Conservation (phyloP, 306 rosid species). For the Astragalus glycyphyllos region DNA sequence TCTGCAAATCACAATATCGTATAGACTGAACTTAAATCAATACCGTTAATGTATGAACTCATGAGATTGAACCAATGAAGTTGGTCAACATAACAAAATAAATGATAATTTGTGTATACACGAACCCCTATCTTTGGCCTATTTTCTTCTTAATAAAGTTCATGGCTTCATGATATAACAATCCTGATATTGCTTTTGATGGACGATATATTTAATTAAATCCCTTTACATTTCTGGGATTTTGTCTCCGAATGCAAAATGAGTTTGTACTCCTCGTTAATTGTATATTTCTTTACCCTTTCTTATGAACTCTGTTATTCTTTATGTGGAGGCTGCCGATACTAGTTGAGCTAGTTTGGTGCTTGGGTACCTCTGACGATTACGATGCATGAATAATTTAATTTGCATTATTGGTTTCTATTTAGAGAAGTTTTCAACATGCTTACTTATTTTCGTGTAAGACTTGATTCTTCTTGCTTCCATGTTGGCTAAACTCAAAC, state of each 20-base stretch:
- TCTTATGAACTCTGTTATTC: conserved; percentile 24
- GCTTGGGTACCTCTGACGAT: conserved; percentile 7
- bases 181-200: conserved; percentile 37
- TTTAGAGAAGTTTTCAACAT: neutral
- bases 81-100: too few relatives aligned
- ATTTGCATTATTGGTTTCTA: conserved; percentile 24
- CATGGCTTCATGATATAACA: conserved; percentile 28
- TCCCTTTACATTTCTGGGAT: conserved; percentile 7
- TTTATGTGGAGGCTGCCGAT: conserved; percentile 10
- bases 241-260: conserved; percentile 23
- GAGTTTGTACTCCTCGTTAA: conserved; percentile 2
- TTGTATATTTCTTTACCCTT: neutral
- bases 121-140: neutral
- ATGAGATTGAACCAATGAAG: too few relatives aligned
- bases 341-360: conserved; percentile 9
- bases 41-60: too few relatives aligned
- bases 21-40: too few relatives aligned
- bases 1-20: too few relatives aligned
- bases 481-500: conserved; percentile 25
- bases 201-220: neutral
- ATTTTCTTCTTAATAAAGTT: conserved; percentile 24
- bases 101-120: too few relatives aligned
- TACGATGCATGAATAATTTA: conserved; percentile 36
- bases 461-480: conserved; percentile 14
- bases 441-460: conserved; percentile 5